These are phyloP conservation scores for Aspergillus glaucus DNA, from an alignment of 2,329 filamentous ascomycete species.

Conservation along the genomic window DNA sequence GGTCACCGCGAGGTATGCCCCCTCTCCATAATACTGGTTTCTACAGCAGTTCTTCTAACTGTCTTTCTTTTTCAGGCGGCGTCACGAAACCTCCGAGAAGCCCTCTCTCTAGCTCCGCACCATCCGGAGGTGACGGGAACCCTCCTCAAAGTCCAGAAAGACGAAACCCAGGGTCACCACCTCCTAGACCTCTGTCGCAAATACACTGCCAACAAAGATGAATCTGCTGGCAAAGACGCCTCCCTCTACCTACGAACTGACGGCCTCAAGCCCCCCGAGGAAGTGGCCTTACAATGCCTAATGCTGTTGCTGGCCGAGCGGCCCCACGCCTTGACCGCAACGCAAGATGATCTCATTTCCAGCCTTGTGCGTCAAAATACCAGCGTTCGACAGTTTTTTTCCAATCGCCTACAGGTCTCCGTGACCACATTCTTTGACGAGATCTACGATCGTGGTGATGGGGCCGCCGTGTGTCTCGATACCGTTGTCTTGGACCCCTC, in stretches of 20 bases:
- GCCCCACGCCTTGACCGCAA: slow-evolving; percentile 29
- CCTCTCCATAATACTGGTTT: not conserved
- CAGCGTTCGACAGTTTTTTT: slow-evolving; percentile 39
- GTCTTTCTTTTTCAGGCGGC: slow-evolving; percentile 31
- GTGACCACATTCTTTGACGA: slow-evolving; percentile 45
- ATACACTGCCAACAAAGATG: slow-evolving; percentile 37
- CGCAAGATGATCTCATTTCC: slow-evolving; percentile 43
- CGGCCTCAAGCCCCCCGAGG: slow-evolving; percentile 38
- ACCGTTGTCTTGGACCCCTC: slow-evolving; percentile 41
- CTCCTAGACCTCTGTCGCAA: slow-evolving; percentile 40
- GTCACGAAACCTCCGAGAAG: slow-evolving; percentile 44
- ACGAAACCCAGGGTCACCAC: slow-evolving; percentile 37
- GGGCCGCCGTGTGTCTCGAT: slow-evolving; percentile 41
- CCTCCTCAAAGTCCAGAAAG: slow-evolving; percentile 39
- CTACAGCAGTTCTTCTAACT: not conserved
- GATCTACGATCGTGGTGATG: slow-evolving; percentile 44
- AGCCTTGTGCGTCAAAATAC: slow-evolving; percentile 39
- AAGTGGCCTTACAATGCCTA: slow-evolving; percentile 38
- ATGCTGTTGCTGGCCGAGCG: slow-evolving; percentile 37
- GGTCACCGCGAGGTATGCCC: slow-evolving; percentile 40
- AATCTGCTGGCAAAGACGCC: slow-evolving; percentile 40
- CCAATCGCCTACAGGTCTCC: slow-evolving; percentile 36
- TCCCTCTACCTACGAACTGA: slow-evolving; percentile 37
- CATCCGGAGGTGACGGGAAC: slow-evolving; percentile 41
- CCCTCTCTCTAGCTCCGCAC: slow-evolving; percentile 41